Base-by-base conservation (phyloP, 2,329 filamentous ascomycete species). In the Geosmithia morbida region DNA sequence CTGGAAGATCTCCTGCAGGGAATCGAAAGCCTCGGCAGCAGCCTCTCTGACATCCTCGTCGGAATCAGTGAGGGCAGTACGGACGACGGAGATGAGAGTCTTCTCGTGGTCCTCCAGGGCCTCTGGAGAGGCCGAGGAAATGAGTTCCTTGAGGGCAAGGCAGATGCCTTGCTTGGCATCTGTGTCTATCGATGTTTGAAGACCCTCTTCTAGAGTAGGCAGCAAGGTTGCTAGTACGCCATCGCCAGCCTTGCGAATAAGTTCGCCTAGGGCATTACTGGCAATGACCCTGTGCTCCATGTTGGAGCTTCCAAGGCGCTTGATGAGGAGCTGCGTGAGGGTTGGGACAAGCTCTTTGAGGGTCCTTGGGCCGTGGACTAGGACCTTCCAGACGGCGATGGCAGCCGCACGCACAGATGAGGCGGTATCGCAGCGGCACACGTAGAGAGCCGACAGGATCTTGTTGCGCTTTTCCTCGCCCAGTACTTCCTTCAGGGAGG, bases 221-320 rank as follows among this genome's bases (percentile, higher is more conserved):
- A 98, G 69, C 50, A 98, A 69, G 42, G 80, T 94, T 20, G 88
- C 79, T 52, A 98, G 72, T 49, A 98, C 89, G 48, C 87, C 85
- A 62, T 98, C 92, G 51, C 94, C 92, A 58, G 92, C 90, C 66
- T 95, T 96, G 58, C 92, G 83, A 59, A 98, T 97, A 54, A 98
- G 79, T 62, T 98, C 92, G 59, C 92, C 92, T 48, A 98, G 75
- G 45, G 92, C 88, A 63, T 97, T 97, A 62, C 90, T 90, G 54
- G 94, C 92, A 71, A 98, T 98, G 56, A 95, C 85, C 71, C 96
- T 97, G 65, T 98, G 92, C 64, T 98, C 92, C 83, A 94, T 89
- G 60, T 96, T 97, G 43, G 89, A 85, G 62, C 89, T 97, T 51
- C 88, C 92, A 55, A 98, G 77, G 45, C 92, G 85, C 50, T 87